Base-by-base conservation (phyloP, 192 early-diverging fungal species). In the Backusella tarrabulga region DNA sequence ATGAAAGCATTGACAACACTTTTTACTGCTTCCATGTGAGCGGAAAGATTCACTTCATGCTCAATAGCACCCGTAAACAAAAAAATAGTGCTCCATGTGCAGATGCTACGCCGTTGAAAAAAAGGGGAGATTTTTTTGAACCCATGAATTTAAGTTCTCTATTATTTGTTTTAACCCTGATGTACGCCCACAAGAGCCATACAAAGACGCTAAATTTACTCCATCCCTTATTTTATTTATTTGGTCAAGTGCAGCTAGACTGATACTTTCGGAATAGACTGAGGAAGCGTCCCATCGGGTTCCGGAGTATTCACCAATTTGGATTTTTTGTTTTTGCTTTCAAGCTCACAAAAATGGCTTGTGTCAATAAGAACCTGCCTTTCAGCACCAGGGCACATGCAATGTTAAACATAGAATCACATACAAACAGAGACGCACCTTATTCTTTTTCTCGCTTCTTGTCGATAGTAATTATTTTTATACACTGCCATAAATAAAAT, bases 251-350 rank as follows among this genome's bases (percentile, higher is more conserved):
- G 56, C 56, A 63, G 56, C 23, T 63, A 1, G 11, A 63, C 56
- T 63, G 56, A 63, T 63, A 63, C 56, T 63, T 63, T 63, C 56
- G 56, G 56, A 63, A 63, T 63, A 63, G 56, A 63, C 56, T 63
- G 56, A 63, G 56, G 56, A 23, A 63, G 56, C 23, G 21, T n/a
- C 8, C 54, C 54, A 56, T 56, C 54, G 54, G 56, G 56, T 68
- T 68, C 67, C 67, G 67, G 67, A 68, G 67, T 68, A 68, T 68
- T 36, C 67, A 68, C 67, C 17, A 68, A 68, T 68, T 35, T 68
- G 67, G 67, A 35, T 68, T 40, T 40, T 40, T 40, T 40, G 38
- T 40, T 40, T 40, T 26, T 63, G 21, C 29, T 63, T 63, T 63
- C 56, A 63, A 63, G 56, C 21, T 63, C 56, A 63, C 56, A 63